Base-by-base conservation (phyloP, 495 filamentous ascomycete genomes). In the Cercophora samala region DNA sequence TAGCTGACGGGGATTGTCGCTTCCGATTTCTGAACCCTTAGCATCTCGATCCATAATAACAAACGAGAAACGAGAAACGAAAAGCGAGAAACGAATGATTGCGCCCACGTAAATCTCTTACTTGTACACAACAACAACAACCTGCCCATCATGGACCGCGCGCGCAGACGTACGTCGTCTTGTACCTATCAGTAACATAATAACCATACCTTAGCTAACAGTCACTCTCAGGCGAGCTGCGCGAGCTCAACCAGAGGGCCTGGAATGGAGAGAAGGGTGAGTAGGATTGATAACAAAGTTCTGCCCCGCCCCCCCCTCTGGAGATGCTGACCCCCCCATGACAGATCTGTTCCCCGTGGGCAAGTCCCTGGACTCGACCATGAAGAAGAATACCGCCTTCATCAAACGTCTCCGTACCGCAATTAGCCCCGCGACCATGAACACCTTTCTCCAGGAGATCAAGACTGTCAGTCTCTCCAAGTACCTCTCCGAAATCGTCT, bases 341-440 rank as follows among this genome's bases (percentile, higher is more conserved):
- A 53, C 71, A 97, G 94, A 91, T 81, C 78, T 96, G 37, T 96
- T 96, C 75, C 84, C 87, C 42, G 87, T 93, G 66, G 86, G 83
- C 76, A 84, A 86, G 65, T 91, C 92, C 25, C 89, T 99, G 68
- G 96, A 99, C 77, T 97, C 96, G 19, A 94, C 93, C 32, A 84
- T 99, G 72, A 98, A 97, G 83, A 99, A 98, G 80, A 99, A 99
- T 73, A 99, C 95, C 15, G 93, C 94, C 66, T 97, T 98, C 77
- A 99, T 99, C 76, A 97, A 97, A 78, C 90, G 96, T 63, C 84
- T 98, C 42, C 91, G 95, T 46, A 97, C 95, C 26, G 91, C 93
- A 53, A 89, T 98, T 67, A 93, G 87, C 65, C 81, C 91, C 60
- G 84, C 91, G 60, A 89, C 90, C 56, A 84, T 91, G 53, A 82